Evolutionary conservation across 805 yeast genomes (phyloP).

Genomic region (Starmerella geochares): DNA sequence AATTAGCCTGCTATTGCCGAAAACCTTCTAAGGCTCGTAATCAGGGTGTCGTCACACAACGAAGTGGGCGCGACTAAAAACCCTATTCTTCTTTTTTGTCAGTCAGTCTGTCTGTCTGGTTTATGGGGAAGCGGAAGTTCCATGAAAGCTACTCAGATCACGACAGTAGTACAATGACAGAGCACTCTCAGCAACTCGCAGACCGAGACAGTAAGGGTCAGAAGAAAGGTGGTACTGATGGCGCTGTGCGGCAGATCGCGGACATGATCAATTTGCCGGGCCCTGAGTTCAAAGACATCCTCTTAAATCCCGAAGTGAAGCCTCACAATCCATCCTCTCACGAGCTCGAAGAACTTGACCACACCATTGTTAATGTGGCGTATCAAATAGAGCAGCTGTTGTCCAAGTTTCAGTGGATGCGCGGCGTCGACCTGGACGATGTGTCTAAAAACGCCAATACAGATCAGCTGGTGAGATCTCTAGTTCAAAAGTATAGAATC

Average conservation of each 20-base stretch:
- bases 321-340: constrained; percentile 11
- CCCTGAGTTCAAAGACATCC: constrained; percentile 8
- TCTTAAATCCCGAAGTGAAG: background rate
- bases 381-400: constrained; percentile 43
- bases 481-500: constrained; percentile 46
- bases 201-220: background rate
- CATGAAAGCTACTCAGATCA: background rate
- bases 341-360: constrained; percentile 36
- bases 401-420: constrained; percentile 45
- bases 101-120: background rate
- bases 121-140: constrained; percentile 3
- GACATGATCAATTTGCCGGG: constrained; percentile 8
- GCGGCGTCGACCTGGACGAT: constrained; percentile 34
- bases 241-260: background rate
- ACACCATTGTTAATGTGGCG: constrained; percentile 44
- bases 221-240: background rate
- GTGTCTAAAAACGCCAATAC: constrained; percentile 28
- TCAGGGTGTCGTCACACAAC: too few relatives aligned
- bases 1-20: too few relatives aligned
- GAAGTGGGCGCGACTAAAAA: background rate
- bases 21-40: too few relatives aligned
- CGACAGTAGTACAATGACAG: background rate
- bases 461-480: constrained; percentile 39
- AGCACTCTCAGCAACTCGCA: background rate
- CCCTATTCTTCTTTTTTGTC: constrained; percentile 1